These are phyloP conservation scores for Arabidopsis thaliana DNA, from an alignment of 345 rosid genomes.

Conservation along the genomic window DNA sequence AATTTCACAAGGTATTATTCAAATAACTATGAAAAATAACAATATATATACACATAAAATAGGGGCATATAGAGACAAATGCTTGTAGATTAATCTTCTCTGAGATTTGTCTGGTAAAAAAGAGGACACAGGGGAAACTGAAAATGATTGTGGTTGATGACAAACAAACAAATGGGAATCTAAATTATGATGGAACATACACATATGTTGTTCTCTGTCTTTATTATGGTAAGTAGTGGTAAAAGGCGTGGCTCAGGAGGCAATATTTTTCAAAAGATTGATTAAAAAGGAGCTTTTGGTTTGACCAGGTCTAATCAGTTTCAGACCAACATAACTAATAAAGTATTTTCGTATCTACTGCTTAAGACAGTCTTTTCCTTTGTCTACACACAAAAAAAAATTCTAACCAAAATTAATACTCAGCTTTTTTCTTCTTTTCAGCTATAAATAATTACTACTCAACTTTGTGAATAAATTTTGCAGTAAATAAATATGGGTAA, in stretches of 20 bases:
- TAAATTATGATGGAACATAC: slow-evolving; percentile 33
- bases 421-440: background rate
- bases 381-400: background rate
- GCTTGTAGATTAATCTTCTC: slow-evolving; percentile 32
- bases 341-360: slow-evolving; percentile 26
- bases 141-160: slow-evolving; percentile 37
- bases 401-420: background rate
- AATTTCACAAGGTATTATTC: background rate
- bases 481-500: slow-evolving; percentile 9
- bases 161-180: slow-evolving; percentile 32
- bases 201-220: slow-evolving; percentile 32
- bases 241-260: slow-evolving; percentile 43
- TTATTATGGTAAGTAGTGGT: slow-evolving; percentile 40
- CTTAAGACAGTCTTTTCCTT: slow-evolving; percentile 13
- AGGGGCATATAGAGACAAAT: background rate
- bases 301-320: slow-evolving; percentile 44
- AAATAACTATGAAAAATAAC: background rate
- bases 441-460: background rate
- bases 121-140: slow-evolving; percentile 15
- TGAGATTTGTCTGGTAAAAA: slow-evolving; percentile 30
- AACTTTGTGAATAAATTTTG: slow-evolving; percentile 10
- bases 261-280: slow-evolving; percentile 8
- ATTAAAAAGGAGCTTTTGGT: slow-evolving; percentile 42
- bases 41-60: background rate
- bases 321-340: slow-evolving; percentile 34